Evolutionary conservation across 495 filamentous ascomycete species (phyloP).

Genomic region (Chlorociboria aeruginascens): DNA sequence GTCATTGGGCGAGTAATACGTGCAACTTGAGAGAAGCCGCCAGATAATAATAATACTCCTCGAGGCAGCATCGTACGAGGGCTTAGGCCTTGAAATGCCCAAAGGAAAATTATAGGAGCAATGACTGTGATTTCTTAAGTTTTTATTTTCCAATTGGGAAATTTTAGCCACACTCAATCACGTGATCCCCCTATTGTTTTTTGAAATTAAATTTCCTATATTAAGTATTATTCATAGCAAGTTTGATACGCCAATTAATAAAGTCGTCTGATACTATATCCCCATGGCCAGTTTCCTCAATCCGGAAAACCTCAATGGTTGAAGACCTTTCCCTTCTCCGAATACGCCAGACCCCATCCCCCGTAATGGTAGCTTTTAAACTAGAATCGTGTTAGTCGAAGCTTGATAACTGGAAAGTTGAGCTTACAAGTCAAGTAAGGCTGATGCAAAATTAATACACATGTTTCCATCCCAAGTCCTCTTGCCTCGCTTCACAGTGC

Average conservation of each 20-base stretch:
- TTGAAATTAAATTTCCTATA: background rate
- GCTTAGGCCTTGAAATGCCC: too few species aligned
- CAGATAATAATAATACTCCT: too few species aligned
- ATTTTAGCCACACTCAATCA: too few species aligned
- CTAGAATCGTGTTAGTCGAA: conserved; percentile 10
- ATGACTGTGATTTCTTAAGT: too few species aligned
- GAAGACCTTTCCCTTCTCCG: conserved; percentile 41
- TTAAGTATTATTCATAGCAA: conserved; percentile 12
- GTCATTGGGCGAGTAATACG: too few species aligned
- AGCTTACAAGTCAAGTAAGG: conserved; percentile 50
- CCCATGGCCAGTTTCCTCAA: conserved; percentile 63
- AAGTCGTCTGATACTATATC: conserved; percentile 69
- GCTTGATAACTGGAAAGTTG: background rate
- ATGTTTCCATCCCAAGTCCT: conserved; percentile 76
- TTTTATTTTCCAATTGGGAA: too few species aligned
- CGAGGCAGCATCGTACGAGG: too few species aligned
- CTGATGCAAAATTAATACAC: conserved; percentile 77
- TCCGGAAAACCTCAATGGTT: conserved; percentile 56
- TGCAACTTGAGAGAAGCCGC: too few species aligned
- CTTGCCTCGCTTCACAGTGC: conserved; percentile 50
- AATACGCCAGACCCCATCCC: conserved; percentile 76
- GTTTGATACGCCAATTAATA: conserved; percentile 55
- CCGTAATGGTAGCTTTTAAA: conserved; percentile 50
- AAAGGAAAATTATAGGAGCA: too few species aligned
- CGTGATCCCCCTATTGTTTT: too few species aligned